Conservation (phyloP, 495 filamentous ascomycete species). For the Letharia lupina region DNA sequence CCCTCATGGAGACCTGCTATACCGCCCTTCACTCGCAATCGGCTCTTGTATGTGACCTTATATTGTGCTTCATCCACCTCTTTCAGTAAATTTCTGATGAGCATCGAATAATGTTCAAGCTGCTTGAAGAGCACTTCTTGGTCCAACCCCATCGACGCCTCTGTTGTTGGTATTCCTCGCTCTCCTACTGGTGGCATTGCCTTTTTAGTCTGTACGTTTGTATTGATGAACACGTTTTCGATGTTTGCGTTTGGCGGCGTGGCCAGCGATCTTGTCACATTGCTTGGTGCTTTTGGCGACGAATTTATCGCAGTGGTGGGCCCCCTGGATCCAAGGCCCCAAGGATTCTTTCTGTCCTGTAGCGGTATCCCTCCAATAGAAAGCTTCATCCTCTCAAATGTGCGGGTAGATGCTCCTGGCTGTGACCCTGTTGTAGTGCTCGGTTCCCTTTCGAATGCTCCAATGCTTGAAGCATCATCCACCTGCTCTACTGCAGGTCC, state of each 20-base stretch:
- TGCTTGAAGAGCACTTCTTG: slow-evolving; percentile 11
- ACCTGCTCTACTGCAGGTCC: not conserved
- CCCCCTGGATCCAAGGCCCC: not conserved
- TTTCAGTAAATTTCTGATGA: not conserved
- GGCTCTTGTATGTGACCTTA: not conserved
- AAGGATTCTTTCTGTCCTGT: not conserved
- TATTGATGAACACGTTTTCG: not conserved
- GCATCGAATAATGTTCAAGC: not conserved
- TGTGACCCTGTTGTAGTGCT: not conserved
- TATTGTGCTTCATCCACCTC: not conserved
- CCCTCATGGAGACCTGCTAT: not conserved
- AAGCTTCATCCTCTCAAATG: not conserved
- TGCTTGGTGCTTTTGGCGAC: not conserved
- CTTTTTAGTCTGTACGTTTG: not conserved
- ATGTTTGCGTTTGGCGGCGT: not conserved
- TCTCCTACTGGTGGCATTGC: not conserved
- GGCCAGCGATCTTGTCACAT: not conserved
- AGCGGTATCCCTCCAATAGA: not conserved
- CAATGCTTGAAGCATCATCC: not conserved
- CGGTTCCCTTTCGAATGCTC: not conserved
- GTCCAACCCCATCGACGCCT: not conserved
- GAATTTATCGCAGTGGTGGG: not conserved
- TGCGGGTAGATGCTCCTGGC: not conserved
- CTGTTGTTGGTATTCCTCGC: slow-evolving; percentile 1
- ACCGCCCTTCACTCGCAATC: not conserved